These are phyloP conservation scores for Xylariaceae sp. DNA, from an alignment of 2,329 filamentous ascomycete genomes.

Conservation along the genomic window DNA sequence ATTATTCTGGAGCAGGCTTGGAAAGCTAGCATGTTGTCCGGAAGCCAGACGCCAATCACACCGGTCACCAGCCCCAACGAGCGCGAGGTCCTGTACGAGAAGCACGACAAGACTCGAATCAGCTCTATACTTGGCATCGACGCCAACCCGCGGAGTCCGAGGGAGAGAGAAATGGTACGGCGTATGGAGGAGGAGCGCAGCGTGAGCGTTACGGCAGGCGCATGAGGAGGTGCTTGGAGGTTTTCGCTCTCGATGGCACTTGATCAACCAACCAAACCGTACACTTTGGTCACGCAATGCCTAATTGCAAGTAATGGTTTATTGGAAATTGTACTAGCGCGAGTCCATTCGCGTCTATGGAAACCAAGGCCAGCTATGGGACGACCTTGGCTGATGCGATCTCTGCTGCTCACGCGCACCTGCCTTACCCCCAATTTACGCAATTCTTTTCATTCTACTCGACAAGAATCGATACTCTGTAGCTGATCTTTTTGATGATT, in stretches of 20 bases:
- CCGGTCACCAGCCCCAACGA: constrained; percentile 49
- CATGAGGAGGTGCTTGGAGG: constrained; percentile 16
- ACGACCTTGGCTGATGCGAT: too few species aligned
- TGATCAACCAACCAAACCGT: neutral
- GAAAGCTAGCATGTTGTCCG: constrained; percentile 44
- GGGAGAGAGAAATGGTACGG: constrained; percentile 54
- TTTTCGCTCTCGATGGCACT: neutral
- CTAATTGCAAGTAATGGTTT: too few species aligned
- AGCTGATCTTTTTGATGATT: too few species aligned
- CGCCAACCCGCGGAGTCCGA: constrained; percentile 52
- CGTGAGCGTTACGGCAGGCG: constrained; percentile 26
- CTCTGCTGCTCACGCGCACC: too few species aligned
- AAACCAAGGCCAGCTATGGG: too few species aligned
- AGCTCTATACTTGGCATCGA: constrained; percentile 59
- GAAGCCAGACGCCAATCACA: constrained; percentile 44
- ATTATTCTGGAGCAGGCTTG: constrained; percentile 67
- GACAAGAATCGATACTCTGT: too few species aligned
- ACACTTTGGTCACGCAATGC: too few species aligned
- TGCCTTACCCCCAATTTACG: too few species aligned
- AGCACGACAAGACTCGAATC: constrained; percentile 56
- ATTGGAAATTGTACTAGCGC: too few species aligned
- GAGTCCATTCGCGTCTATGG: too few species aligned
- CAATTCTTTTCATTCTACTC: too few species aligned
- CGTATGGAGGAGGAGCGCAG: constrained; percentile 49
- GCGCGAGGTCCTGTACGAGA: constrained; percentile 35